Evolutionary conservation across 768 basidiomycete genomes (phyloP), one percentile per base, ranked within the genome.

Genomic region (Boletus vinaceobasis): DNA sequence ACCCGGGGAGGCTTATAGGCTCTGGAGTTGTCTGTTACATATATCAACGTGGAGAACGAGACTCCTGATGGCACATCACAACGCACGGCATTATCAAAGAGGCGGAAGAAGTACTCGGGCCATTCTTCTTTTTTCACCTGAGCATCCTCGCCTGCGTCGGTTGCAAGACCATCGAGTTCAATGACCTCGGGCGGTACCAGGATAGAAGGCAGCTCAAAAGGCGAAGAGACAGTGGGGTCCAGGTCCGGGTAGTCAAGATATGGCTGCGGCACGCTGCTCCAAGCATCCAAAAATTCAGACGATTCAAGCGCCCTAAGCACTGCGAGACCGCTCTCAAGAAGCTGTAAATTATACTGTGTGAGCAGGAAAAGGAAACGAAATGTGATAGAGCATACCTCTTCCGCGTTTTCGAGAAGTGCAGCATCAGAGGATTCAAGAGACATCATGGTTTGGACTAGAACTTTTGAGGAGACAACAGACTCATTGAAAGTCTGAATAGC

Each of bases 121-220:
- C 90, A 89, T 59, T 92, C 89, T 64, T 90, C 88, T 64, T 86
- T 90, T 67, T 88, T 88, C 27, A 87, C 78, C 59, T 81, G 82
- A 0, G 84, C 79, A 38, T 88, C 86, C 60, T 87, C 87, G 17
- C 85, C 85, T 17, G 83, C 77, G 47, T 90, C 87, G 0, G 80
- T 78, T 0, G 85, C 77, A 43, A 92, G 72, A 1, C 80, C 79
- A 38, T 92, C 91, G 9, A 90, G 76, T 60, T 93, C 92, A 29
- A 92, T 87, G 23, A 87, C 82, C 69, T 95, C 93, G 1, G 93
- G 93, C 3, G 93, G 92, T 0, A 95, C 90, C 17, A 95, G 77
- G 38, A 94, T 84, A 33, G 83, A 78, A 6, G 91, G 91, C 10
- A 95, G 76, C 31, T 83, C 79, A 60, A 88, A 92, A 2, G 82